Evolutionary conservation across 768 basidiomycete species (phyloP), one percentile per base, ranked within the genome.

Genomic region (Suillus decipiens): DNA sequence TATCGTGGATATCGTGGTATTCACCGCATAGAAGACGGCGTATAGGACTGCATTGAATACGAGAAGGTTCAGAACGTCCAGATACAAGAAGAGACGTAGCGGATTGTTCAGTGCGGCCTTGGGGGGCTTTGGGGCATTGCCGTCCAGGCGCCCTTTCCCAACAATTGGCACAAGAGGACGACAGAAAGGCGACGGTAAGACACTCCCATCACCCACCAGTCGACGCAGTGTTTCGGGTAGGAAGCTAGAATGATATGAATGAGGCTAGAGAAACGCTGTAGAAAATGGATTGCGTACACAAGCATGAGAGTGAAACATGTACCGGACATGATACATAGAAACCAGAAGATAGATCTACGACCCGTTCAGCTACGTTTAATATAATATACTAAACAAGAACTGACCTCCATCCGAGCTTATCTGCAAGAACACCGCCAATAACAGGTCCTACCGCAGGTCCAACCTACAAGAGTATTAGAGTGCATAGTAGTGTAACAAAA

Each of bases 321-420:
- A 8, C 78, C 79, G 10, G 82, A 74, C 2, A 80, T 69, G 36
- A 87, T 86, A 62, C 79, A 80, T 11, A 87, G 72, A 70, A 87
- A 86, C 86, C 86, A 88, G 68, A 88, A 88, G 5, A 88, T 84
- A 12, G 86, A 80, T 66, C 84, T 86, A 51, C 37, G 39, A 39
- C 31, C 2, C 28, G 43, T 33, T 37, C 12, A 61, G 39, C 34
- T 65, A 7, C 61, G 64, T 17, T 28, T 24, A 19, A 50, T 33
- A 19, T 24, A 19, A 50, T 33, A 19, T 15, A 56, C 37, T 11
- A 17, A n/a, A 43, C 59, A 19, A 34, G 33, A 17, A 64, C 69
- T 41, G 37, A 82, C 84, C 85, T 82, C 87, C 88, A 89, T 12
- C 87, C 87, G 3, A 89, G 72, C 12, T 75, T 73, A 50, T 82